Evolutionary conservation across 192 early-diverging fungal genomes (phyloP).

Genomic region (Mortierella alpina): DNA sequence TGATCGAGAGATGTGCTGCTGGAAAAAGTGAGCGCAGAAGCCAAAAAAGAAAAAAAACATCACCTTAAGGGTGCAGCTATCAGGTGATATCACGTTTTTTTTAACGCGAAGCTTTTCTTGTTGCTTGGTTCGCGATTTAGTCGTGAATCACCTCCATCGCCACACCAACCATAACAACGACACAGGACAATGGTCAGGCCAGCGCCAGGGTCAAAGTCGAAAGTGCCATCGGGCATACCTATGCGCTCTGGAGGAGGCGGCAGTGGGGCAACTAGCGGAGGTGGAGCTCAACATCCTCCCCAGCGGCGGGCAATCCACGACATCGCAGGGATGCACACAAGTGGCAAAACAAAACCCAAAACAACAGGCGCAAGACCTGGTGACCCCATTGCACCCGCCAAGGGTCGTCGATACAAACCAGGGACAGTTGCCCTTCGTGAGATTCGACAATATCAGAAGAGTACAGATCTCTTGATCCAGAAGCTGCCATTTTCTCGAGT

Average conservation of each 20-base stretch:
- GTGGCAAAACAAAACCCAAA: conserved; percentile 6
- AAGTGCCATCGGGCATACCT: conserved; percentile 2
- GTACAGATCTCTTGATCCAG: conserved; percentile 79
- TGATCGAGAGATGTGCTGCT: conserved; percentile 23
- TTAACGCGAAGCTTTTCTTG: neutral
- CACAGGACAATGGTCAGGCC: neutral
- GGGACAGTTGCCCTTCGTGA: conserved; percentile 87
- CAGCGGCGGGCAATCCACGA: conserved; percentile 1
- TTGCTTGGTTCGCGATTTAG: neutral
- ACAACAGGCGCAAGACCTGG: neutral
- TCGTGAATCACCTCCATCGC: neutral
- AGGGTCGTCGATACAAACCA: conserved; percentile 69
- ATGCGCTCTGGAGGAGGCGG: neutral
- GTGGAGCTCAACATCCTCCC: conserved; percentile 1
- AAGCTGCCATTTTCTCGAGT: conserved; percentile 92
- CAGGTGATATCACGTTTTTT: neutral
- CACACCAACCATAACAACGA: neutral
- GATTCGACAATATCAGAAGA: conserved; percentile 88
- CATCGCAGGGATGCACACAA: conserved; percentile 3
- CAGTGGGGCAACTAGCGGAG: neutral
- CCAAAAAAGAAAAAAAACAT: conserved; percentile 17
- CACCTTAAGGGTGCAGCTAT: neutral
- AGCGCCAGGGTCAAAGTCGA: neutral
- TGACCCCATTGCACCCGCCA: conserved; percentile 27
- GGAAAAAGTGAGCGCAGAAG: conserved; percentile 14